Percentiles rank a stretch among this genome's conserved stretches.
Conservation (phyloP, 2,329 filamentous ascomycete species). For the Diplodia scrobiculata region DNA sequence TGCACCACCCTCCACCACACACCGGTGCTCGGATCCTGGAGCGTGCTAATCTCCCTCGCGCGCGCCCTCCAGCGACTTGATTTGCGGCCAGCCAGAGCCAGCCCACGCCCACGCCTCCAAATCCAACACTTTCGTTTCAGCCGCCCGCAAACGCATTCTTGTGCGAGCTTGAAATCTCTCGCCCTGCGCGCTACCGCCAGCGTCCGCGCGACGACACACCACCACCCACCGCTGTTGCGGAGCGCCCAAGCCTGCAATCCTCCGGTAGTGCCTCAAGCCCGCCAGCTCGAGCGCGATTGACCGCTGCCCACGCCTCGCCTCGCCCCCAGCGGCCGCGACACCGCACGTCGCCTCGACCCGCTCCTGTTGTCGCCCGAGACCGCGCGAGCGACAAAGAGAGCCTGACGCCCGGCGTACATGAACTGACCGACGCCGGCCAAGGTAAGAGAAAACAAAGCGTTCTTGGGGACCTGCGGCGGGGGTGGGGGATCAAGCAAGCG, state of each 20-base stretch:
- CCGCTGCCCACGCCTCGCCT: slow-evolving; percentile 2
- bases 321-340: slow-evolving; percentile 16
- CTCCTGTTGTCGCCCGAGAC: neutral
- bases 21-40: slow-evolving; percentile 24
- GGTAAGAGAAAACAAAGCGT: slow-evolving; percentile 27
- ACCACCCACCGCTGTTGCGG: neutral
- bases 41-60: slow-evolving; percentile 26
- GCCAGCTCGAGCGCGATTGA: slow-evolving; percentile 17
- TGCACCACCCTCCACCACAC: slow-evolving; percentile 13
- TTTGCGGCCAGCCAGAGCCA: slow-evolving; percentile 22
- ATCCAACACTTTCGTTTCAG: slow-evolving; percentile 27
- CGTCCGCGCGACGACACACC: slow-evolving; percentile 20
- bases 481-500: slow-evolving; percentile 10
- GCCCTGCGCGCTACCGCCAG: slow-evolving; percentile 16
- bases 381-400: slow-evolving; percentile 19
- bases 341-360: neutral
- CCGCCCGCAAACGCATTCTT: slow-evolving; percentile 27
- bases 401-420: slow-evolving; percentile 18
- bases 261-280: neutral
- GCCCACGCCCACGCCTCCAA: slow-evolving; percentile 21
- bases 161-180: slow-evolving; percentile 23
- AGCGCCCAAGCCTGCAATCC: slow-evolving; percentile 2
- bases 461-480: slow-evolving; percentile 20
- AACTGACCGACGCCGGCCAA: slow-evolving; percentile 24
- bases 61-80: slow-evolving; percentile 27